phyloP scores from a whole-genome alignment of 2,329 filamentous ascomycete genomes.

The Colletotrichum orchidophilum region DNA sequence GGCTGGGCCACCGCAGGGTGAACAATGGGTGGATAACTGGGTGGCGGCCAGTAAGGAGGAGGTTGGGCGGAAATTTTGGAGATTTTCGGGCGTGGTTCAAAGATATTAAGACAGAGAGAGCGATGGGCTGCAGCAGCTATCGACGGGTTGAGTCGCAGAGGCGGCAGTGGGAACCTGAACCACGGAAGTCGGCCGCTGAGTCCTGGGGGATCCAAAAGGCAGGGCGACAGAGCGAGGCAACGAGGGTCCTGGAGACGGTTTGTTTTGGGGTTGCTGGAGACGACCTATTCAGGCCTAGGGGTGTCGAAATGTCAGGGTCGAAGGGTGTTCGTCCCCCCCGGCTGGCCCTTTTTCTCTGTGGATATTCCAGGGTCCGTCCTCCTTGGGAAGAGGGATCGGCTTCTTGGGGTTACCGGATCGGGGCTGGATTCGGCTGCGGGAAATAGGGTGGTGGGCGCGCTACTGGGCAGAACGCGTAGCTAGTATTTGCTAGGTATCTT shows the following conservation, averaged over 20 bases:
- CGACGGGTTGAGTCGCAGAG: background rate
- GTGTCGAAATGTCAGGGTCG: background rate
- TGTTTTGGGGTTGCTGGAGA: background rate
- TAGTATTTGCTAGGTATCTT: background rate
- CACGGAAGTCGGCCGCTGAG: slow-evolving; percentile 21
- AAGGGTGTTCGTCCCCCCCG: slow-evolving; percentile 23
- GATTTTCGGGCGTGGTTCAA: background rate
- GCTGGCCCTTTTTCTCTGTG: slow-evolving; percentile 3
- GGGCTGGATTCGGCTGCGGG: slow-evolving; percentile 6
- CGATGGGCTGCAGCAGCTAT: slow-evolving; percentile 5
- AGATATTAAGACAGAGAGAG: background rate
- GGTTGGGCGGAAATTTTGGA: slow-evolving; percentile 4
- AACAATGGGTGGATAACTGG: slow-evolving; percentile 2
- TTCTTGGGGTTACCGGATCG: slow-evolving; percentile 12
- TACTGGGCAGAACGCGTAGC: background rate
- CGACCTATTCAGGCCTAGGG: slow-evolving; percentile 22
- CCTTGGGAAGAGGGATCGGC: slow-evolving; percentile 18
- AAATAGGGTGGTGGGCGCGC: slow-evolving; percentile 3
- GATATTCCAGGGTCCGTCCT: slow-evolving; percentile 29
- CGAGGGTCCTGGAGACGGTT: background rate
- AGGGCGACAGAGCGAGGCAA: background rate
- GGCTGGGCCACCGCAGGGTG: slow-evolving; percentile 18
- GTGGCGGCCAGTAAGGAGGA: slow-evolving; percentile 21
- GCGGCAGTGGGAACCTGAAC: background rate
- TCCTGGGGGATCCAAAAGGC: background rate